Conservation (phyloP, 1,284 basidiomycete genomes). For the Cryptococcus sp. region DNA sequence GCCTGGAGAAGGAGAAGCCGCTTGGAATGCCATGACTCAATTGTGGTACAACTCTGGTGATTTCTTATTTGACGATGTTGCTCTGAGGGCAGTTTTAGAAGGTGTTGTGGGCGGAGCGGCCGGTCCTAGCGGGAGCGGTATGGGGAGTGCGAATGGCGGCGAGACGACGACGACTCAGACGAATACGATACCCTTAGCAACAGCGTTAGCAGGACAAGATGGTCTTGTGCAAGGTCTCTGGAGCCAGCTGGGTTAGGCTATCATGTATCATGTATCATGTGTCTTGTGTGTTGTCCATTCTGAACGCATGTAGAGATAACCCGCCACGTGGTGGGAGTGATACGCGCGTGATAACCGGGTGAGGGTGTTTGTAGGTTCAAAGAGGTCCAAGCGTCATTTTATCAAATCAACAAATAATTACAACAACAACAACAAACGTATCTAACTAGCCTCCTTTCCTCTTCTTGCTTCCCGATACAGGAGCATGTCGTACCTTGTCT, state of each 20-base stretch:
- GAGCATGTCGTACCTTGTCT: no score
- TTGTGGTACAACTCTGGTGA: conserved; percentile 35
- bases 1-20: conserved; percentile 8
- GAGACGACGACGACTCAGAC: not conserved
- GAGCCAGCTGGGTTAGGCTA: conserved; percentile 3
- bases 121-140: not conserved
- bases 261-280: no score
- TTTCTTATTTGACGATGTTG: conserved; percentile 22
- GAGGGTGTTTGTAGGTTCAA: no score
- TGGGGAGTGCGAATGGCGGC: not conserved
- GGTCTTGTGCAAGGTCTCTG: conserved; percentile 2
- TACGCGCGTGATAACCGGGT: no score
- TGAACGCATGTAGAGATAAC: no score
- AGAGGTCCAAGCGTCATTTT: no score
- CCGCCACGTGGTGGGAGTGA: no score
- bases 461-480: no score
- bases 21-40: conserved; percentile 39
- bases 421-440: no score
- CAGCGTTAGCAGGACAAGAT: not conserved
- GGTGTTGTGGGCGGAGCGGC: not conserved
- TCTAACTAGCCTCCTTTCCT: no score
- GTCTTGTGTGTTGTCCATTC: no score
- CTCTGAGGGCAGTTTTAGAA: not conserved
- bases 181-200: not conserved
- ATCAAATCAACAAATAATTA: no score